Evolutionary conservation across 495 filamentous ascomycete genomes (phyloP).

Genomic region (Neurospora cerealis): DNA sequence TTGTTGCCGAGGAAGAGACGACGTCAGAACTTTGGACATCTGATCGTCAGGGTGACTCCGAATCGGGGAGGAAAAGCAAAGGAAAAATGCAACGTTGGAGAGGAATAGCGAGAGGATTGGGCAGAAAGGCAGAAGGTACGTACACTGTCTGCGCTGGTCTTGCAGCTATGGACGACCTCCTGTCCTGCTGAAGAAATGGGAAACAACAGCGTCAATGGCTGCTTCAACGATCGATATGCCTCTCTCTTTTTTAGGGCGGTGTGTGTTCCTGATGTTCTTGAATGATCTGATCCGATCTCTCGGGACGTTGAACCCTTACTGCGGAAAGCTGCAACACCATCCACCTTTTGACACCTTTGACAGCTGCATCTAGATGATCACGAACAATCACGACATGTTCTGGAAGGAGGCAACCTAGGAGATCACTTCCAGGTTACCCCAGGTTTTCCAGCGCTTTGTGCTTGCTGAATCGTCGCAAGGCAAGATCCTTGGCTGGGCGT

Average conservation of each 20-base stretch:
- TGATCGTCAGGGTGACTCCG: not conserved
- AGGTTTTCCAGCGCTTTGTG: not conserved
- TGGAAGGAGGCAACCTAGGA: not conserved
- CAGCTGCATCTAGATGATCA: not conserved
- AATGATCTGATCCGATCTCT: not conserved
- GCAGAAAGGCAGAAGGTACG: not conserved
- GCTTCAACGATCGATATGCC: not conserved
- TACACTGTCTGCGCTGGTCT: not conserved
- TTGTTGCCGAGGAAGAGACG: not conserved
- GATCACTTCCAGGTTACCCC: not conserved
- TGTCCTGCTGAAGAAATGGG: not conserved
- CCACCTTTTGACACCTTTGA: not conserved
- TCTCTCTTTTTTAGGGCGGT: not conserved
- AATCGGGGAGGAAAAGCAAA: not conserved
- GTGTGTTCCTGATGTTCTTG: not conserved
- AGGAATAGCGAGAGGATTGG: not conserved
- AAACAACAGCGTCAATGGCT: not conserved
- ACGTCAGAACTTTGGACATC: not conserved
- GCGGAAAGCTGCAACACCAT: not conserved
- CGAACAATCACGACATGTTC: not conserved
- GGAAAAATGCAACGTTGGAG: not conserved
- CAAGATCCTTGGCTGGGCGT: not conserved
- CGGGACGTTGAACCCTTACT: not conserved
- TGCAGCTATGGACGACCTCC: not conserved
- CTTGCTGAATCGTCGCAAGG: not conserved